Base-by-base conservation (phyloP, 1,284 basidiomycete species). In the Heterobasidion irregulare region DNA sequence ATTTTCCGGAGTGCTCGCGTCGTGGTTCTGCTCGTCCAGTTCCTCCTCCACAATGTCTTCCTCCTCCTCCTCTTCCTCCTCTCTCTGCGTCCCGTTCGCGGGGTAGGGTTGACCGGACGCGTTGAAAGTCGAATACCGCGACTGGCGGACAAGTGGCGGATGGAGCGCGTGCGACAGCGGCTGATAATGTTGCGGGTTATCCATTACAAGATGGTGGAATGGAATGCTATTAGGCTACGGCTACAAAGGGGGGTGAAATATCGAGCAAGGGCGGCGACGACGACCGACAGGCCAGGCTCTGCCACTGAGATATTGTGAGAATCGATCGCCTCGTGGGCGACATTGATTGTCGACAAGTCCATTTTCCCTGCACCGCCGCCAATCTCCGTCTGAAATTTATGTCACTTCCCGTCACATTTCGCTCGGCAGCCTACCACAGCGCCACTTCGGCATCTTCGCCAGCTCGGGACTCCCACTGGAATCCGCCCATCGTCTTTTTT, bases 121-220 rank as follows among this genome's bases (percentile, higher is more conserved):
- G 58, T 59, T 63, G 65, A 53, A 64, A 56, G 54, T 61, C 49
- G 58, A 58, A 62, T 58, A 58, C 48, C 62, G 64, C 49, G 59
- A 61, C 32, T 63, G 58, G 50, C 65, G 63, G 33, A 66, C 62
- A 46, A 67, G 60, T 54, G 79, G 81, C 2, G 82, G 84, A 66
- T 86, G 73, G 51, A 89, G 75, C 51, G 86, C 87, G 72, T 87
- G 83, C 57, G 86, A 89, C 63, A 89, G 76, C 47, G 86, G 83
- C 61, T 87, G 85, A 71, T 89, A 89, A 64, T 86, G 82, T 67
- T 88, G 86, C 56, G 83, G 81, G 66, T 86, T 84, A 70, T 86
- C 84, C 84, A 86, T 87, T 59, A 43, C 38, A 26, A 53, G 56
- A 38, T 35, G 50, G 36, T n/a, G 53, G 45, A 56, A 53, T 43